A percentile compares a stretch with the other conserved stretches of the same genome.
Evolutionary conservation across 225 moss, liverwort and hornwort species (phyloP).

Genomic region (Bryum argenteum): DNA sequence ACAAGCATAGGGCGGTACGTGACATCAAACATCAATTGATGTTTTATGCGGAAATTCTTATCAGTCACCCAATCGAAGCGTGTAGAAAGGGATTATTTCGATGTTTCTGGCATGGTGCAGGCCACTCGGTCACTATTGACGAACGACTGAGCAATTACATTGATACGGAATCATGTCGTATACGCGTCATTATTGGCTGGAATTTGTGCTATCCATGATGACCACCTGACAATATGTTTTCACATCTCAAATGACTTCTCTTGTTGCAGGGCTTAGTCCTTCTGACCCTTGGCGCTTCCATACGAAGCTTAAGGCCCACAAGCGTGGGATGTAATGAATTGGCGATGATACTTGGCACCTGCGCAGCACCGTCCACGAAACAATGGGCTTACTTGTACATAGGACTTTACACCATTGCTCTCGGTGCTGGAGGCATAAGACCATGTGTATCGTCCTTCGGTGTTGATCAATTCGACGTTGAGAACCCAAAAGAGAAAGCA

Average conservation of each 20-base stretch:
- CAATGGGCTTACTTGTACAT: slow-evolving; percentile 52
- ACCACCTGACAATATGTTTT: background rate
- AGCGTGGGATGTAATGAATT: slow-evolving; percentile 39
- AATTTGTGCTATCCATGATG: background rate
- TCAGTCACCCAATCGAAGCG: slow-evolving; percentile 1
- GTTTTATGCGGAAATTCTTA: background rate
- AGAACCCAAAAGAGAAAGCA: slow-evolving; percentile 39
- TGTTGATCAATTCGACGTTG: slow-evolving; percentile 66
- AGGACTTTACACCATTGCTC: slow-evolving; percentile 54
- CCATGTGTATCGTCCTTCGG: slow-evolving; percentile 64
- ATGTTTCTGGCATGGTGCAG: background rate
- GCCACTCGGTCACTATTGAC: background rate
- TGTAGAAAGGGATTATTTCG: background rate
- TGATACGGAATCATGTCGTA: background rate
- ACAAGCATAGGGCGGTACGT: background rate
- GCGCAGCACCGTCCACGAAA: slow-evolving; percentile 34
- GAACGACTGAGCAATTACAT: background rate
- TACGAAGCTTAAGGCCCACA: slow-evolving; percentile 41
- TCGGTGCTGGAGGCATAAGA: slow-evolving; percentile 62
- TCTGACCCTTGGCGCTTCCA: slow-evolving; percentile 40
- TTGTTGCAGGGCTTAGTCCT: slow-evolving; percentile 52
- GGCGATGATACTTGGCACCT: slow-evolving; percentile 40
- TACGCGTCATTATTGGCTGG: background rate
- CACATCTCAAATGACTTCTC: background rate
- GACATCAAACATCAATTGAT: background rate